Conservation (phyloP, 1,284 basidiomycete genomes). For the Cutaneotrichosporon cutaneum region DNA sequence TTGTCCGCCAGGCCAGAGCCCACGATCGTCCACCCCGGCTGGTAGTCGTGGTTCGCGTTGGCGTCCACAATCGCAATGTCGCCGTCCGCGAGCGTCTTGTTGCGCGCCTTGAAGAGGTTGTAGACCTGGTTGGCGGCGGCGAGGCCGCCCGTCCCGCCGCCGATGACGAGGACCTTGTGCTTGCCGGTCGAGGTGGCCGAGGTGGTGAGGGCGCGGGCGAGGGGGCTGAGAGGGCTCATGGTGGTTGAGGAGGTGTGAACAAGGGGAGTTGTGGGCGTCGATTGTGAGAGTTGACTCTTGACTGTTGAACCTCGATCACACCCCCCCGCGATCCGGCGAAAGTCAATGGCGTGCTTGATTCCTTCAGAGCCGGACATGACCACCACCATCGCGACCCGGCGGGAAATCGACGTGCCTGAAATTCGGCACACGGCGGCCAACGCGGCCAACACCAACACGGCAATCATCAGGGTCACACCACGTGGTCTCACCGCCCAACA, state of each 20-base stretch:
- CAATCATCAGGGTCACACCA: not conserved
- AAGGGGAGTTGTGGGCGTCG: not conserved
- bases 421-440: not conserved
- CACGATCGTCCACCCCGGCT: conserved; percentile 91
- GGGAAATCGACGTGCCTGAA: too few species aligned
- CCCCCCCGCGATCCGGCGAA: too few species aligned
- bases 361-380: too few species aligned
- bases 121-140: conserved; percentile 80
- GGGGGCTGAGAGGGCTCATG: not conserved
- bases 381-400: not conserved
- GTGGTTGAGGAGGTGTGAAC: not conserved
- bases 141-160: conserved; percentile 67
- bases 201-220: conserved; percentile 34
- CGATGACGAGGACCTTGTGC: conserved; percentile 56
- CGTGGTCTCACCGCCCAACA: not conserved
- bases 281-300: too few species aligned
- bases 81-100: conserved; percentile 65
- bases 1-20: conserved; percentile 73
- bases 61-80: conserved; percentile 81
- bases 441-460: not conserved
- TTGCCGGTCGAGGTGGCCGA: conserved; percentile 43
- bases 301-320: too few species aligned
- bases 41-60: conserved; percentile 46
- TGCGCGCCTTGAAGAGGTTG: conserved; percentile 68
- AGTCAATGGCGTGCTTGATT: conserved; percentile 1